These are phyloP conservation scores for Penicillium sp. DNA, from an alignment of 2,329 filamentous ascomycete genomes.

Conservation along the genomic window DNA sequence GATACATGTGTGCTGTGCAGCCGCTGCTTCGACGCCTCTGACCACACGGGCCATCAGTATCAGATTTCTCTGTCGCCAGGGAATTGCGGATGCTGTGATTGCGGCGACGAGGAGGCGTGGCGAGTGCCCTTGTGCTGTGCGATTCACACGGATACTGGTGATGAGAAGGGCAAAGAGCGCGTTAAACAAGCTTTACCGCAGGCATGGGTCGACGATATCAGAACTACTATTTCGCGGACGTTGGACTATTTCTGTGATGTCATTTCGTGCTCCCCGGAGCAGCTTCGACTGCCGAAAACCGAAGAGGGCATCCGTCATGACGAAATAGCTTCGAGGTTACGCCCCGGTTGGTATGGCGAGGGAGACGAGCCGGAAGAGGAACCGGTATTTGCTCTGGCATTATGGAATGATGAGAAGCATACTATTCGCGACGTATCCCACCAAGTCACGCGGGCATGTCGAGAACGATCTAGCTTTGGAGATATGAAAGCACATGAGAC, in stretches of 20 bases:
- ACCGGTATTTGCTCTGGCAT: slow-evolving; percentile 74
- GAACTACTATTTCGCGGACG: slow-evolving; percentile 77
- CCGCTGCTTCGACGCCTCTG: slow-evolving; percentile 89
- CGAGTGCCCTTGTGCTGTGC: slow-evolving; percentile 76
- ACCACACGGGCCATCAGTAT: slow-evolving; percentile 90
- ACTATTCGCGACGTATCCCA: slow-evolving; percentile 86
- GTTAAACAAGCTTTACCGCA: slow-evolving; percentile 67
- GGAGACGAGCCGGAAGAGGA: slow-evolving; percentile 60
- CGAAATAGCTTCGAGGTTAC: slow-evolving; percentile 73
- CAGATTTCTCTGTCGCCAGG: slow-evolving; percentile 82
- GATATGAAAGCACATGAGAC: slow-evolving; percentile 77
- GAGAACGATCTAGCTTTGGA: slow-evolving; percentile 65
- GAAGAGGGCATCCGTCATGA: slow-evolving; percentile 75
- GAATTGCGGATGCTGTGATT: slow-evolving; percentile 95
- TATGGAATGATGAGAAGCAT: slow-evolving; percentile 99
- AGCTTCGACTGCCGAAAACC: slow-evolving; percentile 81
- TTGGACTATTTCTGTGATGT: slow-evolving; percentile 97
- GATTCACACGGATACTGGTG: slow-evolving; percentile 70
- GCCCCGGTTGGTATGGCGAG: slow-evolving; percentile 66
- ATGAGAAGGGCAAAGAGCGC: slow-evolving; percentile 46
- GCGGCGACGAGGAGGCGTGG: slow-evolving; percentile 95
- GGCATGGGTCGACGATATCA: slow-evolving; percentile 72
- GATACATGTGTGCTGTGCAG: slow-evolving; percentile 95
- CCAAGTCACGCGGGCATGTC: slow-evolving; percentile 86
- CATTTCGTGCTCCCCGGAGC: slow-evolving; percentile 94